Base-by-base conservation (phyloP, 2,329 filamentous ascomycete species). In the Gaeumannomyces sp. region DNA sequence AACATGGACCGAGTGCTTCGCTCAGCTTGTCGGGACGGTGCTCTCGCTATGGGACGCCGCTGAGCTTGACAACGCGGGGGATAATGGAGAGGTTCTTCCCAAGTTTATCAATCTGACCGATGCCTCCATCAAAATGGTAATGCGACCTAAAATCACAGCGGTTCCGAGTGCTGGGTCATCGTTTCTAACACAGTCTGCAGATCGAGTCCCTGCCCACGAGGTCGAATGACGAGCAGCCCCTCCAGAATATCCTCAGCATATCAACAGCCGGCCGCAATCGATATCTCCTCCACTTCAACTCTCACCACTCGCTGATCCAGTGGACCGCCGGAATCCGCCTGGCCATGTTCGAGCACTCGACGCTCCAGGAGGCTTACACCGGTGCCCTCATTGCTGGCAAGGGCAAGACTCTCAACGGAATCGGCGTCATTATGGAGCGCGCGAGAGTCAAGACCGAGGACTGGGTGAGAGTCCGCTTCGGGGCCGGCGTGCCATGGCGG, bases 81-180 rank as follows among this genome's bases (percentile, higher is more conserved):
- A 92, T 70, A 87, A 95, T 71, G 90, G 82, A 56, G 78, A 83
- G 68, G 75, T 82, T 6, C 70, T 78, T 60, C 74, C 77, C 59
- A 79, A 79, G 66, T 99, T 97, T 75, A 93, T 99, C 76, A 99
- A 99, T 73, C 79, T 99, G 66, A 96, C 95, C 8, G 95, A 99
- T 82, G 95, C 95, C 27, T 97, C 95, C 0, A 93, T 99, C 71
- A 97, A 96, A 77, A 97, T 98, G 93, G 95, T 97, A 83, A 70
- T 77, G 68, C 60, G 45, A 38, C 19, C 45, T 1, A 53, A 45
- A 53, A 53, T 22, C 45, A 25, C 38, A 22, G 3, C 7, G 45
- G 45, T n/a, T 7, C 45, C 45, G 4, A 22, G 45, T 53, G 22
- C 45, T 53, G 45, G 45, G 45, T 3, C n/a, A 11, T n/a, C 45